These are phyloP conservation scores for Nakazawaea ambrosiae DNA, from an alignment of 805 yeast species.

Conservation along the genomic window DNA sequence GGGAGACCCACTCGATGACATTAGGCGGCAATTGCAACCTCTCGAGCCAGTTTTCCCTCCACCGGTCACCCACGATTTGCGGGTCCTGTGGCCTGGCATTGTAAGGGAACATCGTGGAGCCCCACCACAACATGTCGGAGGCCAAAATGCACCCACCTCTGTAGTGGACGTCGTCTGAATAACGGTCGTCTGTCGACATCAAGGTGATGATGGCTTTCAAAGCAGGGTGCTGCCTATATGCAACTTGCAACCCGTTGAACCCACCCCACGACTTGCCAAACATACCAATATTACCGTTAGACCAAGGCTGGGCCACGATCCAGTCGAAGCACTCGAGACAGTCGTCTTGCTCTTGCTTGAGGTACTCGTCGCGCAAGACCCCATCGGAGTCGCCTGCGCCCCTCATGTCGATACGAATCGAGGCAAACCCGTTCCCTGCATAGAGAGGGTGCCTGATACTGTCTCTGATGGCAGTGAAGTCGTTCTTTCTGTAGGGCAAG, in stretches of 20 bases:
- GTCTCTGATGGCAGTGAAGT: slow-evolving; percentile 37
- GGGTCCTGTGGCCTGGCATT: slow-evolving; percentile 42
- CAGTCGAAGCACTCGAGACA: slow-evolving; percentile 35
- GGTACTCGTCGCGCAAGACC: slow-evolving; percentile 32
- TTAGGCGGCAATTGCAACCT: slow-evolving; percentile 32
- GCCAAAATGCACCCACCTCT: slow-evolving; percentile 39
- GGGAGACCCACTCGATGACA: slow-evolving; percentile 34
- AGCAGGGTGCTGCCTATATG: slow-evolving; percentile 40
- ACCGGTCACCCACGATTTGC: slow-evolving; percentile 26
- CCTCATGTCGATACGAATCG: slow-evolving; percentile 39
- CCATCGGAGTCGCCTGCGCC: slow-evolving; percentile 39
- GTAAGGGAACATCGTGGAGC: slow-evolving; percentile 37
- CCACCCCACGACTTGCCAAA: slow-evolving; percentile 47
- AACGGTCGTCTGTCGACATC: slow-evolving; percentile 41
- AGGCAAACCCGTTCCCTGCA: slow-evolving; percentile 39
- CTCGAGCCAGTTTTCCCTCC: slow-evolving; percentile 35
- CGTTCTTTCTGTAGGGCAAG: slow-evolving; percentile 38
- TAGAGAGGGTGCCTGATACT: slow-evolving; percentile 38
- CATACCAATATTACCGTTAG: slow-evolving; percentile 39
- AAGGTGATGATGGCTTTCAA: slow-evolving; percentile 34
- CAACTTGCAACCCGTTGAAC: slow-evolving; percentile 37
- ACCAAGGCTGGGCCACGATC: slow-evolving; percentile 33
- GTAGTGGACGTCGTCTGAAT: slow-evolving; percentile 42
- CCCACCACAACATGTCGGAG: slow-evolving; percentile 45
- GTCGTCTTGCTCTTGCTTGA: slow-evolving; percentile 37